A percentile compares a stretch with the other conserved stretches of the same genome.
Evolutionary conservation across 2,329 filamentous ascomycete species (phyloP).

Genomic region (Beauveria sp.): DNA sequence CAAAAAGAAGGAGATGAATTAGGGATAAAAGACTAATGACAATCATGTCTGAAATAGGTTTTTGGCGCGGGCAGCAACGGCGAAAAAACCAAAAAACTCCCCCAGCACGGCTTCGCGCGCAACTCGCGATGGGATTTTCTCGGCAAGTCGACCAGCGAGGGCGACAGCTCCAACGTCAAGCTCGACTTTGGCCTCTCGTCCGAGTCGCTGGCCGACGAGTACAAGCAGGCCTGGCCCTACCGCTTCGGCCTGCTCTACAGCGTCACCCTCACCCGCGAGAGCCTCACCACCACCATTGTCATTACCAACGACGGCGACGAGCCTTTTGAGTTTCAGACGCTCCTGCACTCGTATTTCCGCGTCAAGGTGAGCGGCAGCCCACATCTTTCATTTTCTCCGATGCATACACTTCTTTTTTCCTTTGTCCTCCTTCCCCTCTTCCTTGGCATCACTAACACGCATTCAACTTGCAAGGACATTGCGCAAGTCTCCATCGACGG

Average conservation of each 20-base stretch:
- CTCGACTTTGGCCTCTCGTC: constrained; percentile 89
- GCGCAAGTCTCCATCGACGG: constrained; percentile 63
- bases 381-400: neutral
- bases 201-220: constrained; percentile 59
- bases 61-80: constrained; percentile 78
- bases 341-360: constrained; percentile 86
- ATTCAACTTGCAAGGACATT: constrained; percentile 57
- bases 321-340: constrained; percentile 82
- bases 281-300: constrained; percentile 72
- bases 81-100: constrained; percentile 68
- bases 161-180: constrained; percentile 65
- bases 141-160: constrained; percentile 60
- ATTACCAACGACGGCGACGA: constrained; percentile 79
- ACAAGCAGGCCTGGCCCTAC: constrained; percentile 70
- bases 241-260: constrained; percentile 90
- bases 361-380: constrained; percentile 53
- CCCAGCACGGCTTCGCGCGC: constrained; percentile 93
- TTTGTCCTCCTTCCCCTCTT: too few relatives aligned
- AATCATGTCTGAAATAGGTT: constrained; percentile 42
- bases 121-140: constrained; percentile 89
- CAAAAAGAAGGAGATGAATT: too few relatives aligned
- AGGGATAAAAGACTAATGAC: too few relatives aligned
- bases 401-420: too few relatives aligned
- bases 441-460: too few relatives aligned
- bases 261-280: constrained; percentile 70